Conservation (phyloP, 2,329 filamentous ascomycete genomes). For the Xylaria sp. region DNA sequence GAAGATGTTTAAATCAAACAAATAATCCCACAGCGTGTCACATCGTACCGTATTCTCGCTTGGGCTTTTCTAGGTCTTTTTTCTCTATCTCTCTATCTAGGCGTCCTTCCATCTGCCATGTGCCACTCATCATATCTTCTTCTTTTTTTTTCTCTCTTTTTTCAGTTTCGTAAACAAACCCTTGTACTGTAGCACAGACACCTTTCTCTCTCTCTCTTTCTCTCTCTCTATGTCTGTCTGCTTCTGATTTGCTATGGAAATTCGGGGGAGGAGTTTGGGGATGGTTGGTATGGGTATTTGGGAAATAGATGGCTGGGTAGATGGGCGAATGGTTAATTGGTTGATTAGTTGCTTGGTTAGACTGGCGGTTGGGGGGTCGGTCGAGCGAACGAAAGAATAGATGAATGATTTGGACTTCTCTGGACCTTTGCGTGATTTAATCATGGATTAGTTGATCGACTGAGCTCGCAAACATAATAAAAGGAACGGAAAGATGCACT, state of each 20-base stretch:
- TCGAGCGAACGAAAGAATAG: conserved; percentile 12
- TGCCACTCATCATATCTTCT: not conserved
- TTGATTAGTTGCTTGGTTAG: too few species aligned
- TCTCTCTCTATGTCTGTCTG: not conserved
- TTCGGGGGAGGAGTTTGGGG: conserved; percentile 9
- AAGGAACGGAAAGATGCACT: not conserved
- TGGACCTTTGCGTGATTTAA: not conserved
- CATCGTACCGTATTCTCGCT: not conserved
- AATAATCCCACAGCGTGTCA: not conserved
- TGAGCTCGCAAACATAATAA: not conserved
- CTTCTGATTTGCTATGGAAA: not conserved
- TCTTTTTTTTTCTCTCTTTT: not conserved
- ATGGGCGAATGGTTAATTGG: not conserved
- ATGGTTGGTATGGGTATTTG: not conserved
- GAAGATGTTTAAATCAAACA: not conserved
- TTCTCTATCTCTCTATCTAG: not conserved
- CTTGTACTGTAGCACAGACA: conserved; percentile 10
- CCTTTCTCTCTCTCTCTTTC: not conserved
- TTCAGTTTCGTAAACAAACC: not conserved
- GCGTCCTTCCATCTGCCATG: not conserved
- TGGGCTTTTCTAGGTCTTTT: not conserved
- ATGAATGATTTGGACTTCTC: conserved; percentile 8
- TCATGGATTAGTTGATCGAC: not conserved
- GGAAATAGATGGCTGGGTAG: conserved; percentile 10
- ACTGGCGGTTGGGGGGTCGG: not conserved